phyloP scores from a whole-genome alignment of 2,329 filamentous ascomycete genomes.

The Aspergillus arachidicola region DNA sequence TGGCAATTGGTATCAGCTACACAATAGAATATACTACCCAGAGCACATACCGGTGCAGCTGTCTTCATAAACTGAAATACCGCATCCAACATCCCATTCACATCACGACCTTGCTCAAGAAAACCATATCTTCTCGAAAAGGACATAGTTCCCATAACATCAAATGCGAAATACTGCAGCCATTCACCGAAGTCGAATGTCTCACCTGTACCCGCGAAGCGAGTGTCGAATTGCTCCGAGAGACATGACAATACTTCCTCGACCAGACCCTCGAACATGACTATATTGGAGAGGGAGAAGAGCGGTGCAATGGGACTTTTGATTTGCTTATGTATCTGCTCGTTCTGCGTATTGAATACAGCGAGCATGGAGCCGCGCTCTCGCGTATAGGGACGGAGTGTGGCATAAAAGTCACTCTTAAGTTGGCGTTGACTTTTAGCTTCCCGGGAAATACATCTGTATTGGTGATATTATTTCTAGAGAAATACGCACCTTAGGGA shows the following conservation, averaged over 20 bases:
- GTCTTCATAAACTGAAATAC: conserved; percentile 21
- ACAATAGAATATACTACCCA: background rate
- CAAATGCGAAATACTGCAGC: conserved; percentile 38
- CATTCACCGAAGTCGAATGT: conserved; percentile 29
- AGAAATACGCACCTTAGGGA: conserved; percentile 19
- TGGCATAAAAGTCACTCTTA: conserved; percentile 32
- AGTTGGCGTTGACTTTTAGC: too few relatives aligned
- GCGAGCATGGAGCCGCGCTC: conserved; percentile 19
- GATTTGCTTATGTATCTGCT: conserved; percentile 27
- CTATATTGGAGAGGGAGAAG: conserved; percentile 15
- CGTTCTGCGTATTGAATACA: conserved; percentile 35
- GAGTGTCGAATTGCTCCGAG: conserved; percentile 23
- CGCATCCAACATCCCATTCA: conserved; percentile 25
- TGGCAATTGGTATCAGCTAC: background rate
- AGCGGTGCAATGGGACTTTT: conserved; percentile 13
- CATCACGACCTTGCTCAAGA: conserved; percentile 31
- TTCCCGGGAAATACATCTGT: too few relatives aligned
- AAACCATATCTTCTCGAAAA: conserved; percentile 35
- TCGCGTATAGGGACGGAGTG: conserved; percentile 8
- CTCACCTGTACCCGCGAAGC: conserved; percentile 6
- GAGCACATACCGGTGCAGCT: conserved; percentile 24
- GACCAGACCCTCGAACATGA: conserved; percentile 10
- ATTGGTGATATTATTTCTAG: background rate
- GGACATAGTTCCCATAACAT: conserved; percentile 35
- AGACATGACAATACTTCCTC: conserved; percentile 23